Conservation (phyloP, 2,329 filamentous ascomycete genomes). For the Aspergillus latus region DNA sequence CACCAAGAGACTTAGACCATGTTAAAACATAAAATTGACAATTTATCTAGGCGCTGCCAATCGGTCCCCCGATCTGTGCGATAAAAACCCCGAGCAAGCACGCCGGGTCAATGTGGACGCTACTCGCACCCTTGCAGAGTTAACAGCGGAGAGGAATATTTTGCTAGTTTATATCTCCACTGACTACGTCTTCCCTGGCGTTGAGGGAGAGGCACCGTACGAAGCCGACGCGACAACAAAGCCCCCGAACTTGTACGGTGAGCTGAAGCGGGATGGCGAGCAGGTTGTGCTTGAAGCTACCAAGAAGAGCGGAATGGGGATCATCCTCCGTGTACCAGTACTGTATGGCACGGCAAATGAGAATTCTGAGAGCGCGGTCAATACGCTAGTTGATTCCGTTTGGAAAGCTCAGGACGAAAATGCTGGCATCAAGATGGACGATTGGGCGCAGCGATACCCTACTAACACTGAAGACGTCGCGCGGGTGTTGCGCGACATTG, state of each 20-base stretch:
- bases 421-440: slow-evolving; percentile 72
- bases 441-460: slow-evolving; percentile 80
- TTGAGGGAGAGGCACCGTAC: slow-evolving; percentile 83
- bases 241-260: slow-evolving; percentile 77
- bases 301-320: slow-evolving; percentile 54
- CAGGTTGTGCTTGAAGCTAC: slow-evolving; percentile 66
- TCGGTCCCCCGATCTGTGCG: slow-evolving; percentile 82
- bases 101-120: slow-evolving; percentile 72
- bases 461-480: slow-evolving; percentile 87
- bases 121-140: slow-evolving; percentile 63
- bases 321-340: slow-evolving; percentile 78
- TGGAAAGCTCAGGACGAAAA: slow-evolving; percentile 68
- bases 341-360: slow-evolving; percentile 77
- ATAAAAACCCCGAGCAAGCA: slow-evolving; percentile 73
- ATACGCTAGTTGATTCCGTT: slow-evolving; percentile 73
- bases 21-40: slow-evolving; percentile 13
- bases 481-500: slow-evolving; percentile 73
- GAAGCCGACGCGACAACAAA: slow-evolving; percentile 60
- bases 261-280: slow-evolving; percentile 71
- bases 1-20: neutral
- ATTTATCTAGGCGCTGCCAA: slow-evolving; percentile 70
- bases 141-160: slow-evolving; percentile 58
- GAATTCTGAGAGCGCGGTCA: slow-evolving; percentile 75
- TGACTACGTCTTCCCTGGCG: slow-evolving; percentile 75
- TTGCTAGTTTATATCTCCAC: slow-evolving; percentile 65